These are phyloP conservation scores for Dimargaris verticillata DNA, from an alignment of 192 early-diverging fungal genomes.

Conservation along the genomic window DNA sequence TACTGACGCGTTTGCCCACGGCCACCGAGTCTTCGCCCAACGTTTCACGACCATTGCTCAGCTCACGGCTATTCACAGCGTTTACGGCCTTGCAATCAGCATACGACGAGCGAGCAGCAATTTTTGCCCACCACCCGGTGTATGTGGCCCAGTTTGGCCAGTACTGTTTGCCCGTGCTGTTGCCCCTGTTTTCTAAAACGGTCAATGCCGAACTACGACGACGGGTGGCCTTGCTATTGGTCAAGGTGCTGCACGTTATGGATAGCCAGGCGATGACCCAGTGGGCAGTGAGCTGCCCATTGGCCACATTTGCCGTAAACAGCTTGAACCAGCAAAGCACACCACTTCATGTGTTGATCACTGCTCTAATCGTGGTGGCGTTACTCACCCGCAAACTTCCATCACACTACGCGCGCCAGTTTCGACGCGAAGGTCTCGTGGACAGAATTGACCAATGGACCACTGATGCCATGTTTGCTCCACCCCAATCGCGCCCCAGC, in stretches of 20 bases:
- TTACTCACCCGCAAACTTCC: constrained; percentile 50
- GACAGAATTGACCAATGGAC: constrained; percentile 14
- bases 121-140: constrained; percentile 23
- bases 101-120: constrained; percentile 12
- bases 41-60: not conserved
- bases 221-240: constrained; percentile 38
- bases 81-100: not conserved
- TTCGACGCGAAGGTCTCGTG: constrained; percentile 61
- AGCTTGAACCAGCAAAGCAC: constrained; percentile 31
- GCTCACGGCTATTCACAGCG: not conserved
- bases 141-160: constrained; percentile 23
- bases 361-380: constrained; percentile 38
- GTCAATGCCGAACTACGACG: constrained; percentile 47
- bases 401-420: constrained; percentile 29
- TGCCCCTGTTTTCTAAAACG: constrained; percentile 52
- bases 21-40: not conserved
- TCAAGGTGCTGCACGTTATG: constrained; percentile 33
- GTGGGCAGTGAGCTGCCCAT: constrained; percentile 14
- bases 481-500: too few relatives aligned
- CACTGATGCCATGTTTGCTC: too few relatives aligned
- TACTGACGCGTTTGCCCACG: not conserved
- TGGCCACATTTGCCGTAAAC: constrained; percentile 32
- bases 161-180: constrained; percentile 44
- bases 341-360: constrained; percentile 32
- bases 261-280: not conserved